Conservation (phyloP, 1,284 basidiomycete species). For the Agroathelia rolfsii region DNA sequence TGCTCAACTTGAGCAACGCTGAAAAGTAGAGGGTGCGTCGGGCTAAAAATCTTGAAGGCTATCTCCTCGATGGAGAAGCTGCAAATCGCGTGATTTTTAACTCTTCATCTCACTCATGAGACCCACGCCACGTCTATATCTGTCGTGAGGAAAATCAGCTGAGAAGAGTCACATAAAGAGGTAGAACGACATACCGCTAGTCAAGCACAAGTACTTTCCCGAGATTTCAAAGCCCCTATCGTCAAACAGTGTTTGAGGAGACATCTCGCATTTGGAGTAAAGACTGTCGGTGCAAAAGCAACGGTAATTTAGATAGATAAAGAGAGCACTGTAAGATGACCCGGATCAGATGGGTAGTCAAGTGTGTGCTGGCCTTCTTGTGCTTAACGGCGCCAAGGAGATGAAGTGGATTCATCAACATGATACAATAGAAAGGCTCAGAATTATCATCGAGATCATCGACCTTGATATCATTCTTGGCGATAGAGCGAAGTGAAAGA, state of each 20-base stretch:
- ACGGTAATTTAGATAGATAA: slow-evolving; percentile 96
- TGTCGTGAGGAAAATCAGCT: slow-evolving; percentile 23
- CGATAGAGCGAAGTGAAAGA: slow-evolving; percentile 95
- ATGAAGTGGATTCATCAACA: slow-evolving; percentile 90
- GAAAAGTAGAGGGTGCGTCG: slow-evolving; percentile 97
- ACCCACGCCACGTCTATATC: slow-evolving; percentile 97
- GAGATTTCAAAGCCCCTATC: slow-evolving; percentile 98
- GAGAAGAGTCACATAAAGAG: slow-evolving; percentile 18
- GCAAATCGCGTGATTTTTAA: slow-evolving; percentile 89
- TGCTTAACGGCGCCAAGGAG: slow-evolving; percentile 94
- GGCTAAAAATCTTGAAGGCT: slow-evolving; percentile 98
- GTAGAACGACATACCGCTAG: slow-evolving; percentile 95
- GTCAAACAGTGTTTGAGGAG: slow-evolving; percentile 95
- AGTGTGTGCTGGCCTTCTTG: slow-evolving; percentile 94
- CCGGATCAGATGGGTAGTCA: slow-evolving; percentile 96
- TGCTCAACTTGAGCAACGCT: slow-evolving; percentile 99
- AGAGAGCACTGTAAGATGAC: slow-evolving; percentile 95
- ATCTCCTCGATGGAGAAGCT: slow-evolving; percentile 99
- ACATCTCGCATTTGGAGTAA: slow-evolving; percentile 98
- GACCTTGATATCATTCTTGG: slow-evolving; percentile 97
- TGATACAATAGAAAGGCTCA: slow-evolving; percentile 95
- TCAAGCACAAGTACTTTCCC: slow-evolving; percentile 97
- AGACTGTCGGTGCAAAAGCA: slow-evolving; percentile 96
- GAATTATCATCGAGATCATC: slow-evolving; percentile 96
- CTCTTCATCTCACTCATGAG: slow-evolving; percentile 93